Base-by-base conservation (phyloP, 2,329 filamentous ascomycete genomes). In the Magnaporthiopsis rhizophila region DNA sequence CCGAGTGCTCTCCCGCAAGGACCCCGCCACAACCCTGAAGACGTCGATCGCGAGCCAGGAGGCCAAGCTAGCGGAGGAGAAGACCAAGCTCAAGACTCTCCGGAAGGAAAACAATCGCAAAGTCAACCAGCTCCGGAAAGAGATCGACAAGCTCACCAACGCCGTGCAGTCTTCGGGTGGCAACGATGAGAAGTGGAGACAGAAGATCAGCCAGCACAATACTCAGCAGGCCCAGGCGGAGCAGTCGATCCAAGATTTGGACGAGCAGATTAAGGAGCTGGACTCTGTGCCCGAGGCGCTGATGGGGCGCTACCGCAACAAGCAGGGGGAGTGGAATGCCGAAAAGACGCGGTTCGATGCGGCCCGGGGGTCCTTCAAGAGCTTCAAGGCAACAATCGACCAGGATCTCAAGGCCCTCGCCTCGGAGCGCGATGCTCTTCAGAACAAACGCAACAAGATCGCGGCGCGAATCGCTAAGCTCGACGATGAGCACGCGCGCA, bases 51-150 rank as follows among this genome's bases (percentile, higher is more conserved):
- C 85, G 60, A 85, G 88, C 13, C 86, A 88, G 61, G 89, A 92
- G 71, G 80, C 83, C 65, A 90, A 89, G 73, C 80, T 92, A 38
- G 79, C 83, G 30, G 89, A 92, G 66, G 86, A 89, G 70, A 88
- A 86, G 69, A 81, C 84, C 65, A 84, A 85, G 63, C 83, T 91
- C 69, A 91, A 90, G 77, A 83, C 85, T 50, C 81, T 84, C 66
- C 88, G 89, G 67, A 91, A 90, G 74, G 90, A 93, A 65, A 90
- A 90, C 76, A 89, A 90, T 72, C 83, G 84, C 62, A 86, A 86
- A 68, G 80, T 89, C 67, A 87, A 88, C 68, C 78, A 83, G 26
- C 77, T 90, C 69, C 87, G 84, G 71, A 91, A 88, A 74, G 90
- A 94, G 70, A 89, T 91, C 67, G 89, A 92, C 70, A 83, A 83